Base-by-base conservation (phyloP, 1,284 basidiomycete species). In the Erythrobasidium hasegawianum region DNA sequence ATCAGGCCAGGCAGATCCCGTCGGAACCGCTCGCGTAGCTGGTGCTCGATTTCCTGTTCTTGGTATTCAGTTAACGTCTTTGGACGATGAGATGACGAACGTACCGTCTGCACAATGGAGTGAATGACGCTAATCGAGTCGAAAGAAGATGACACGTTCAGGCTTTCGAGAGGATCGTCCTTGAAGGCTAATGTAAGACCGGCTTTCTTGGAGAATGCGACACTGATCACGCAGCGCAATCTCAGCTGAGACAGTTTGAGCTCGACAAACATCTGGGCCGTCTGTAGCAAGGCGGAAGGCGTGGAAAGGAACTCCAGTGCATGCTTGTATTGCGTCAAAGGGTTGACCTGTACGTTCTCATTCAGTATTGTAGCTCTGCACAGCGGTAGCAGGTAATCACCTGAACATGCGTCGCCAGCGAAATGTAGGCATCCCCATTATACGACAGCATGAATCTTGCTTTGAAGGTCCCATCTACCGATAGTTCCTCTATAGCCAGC, bases 181-280 rank as follows among this genome's bases (percentile, higher is more conserved):
- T 98, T 98, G 86, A 99, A 99, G 24, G 98, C 96, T 52, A 98
- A 85, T 0, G 96, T 98, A 77, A 98, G 97, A 56, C 96, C 96
- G 75, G 97, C 97, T 76, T 89, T 88, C 71, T 90, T 90, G 26
- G 93, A 97, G 61, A 98, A 90, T 73, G 98, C 94, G 54, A 98
- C 86, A 69, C 98, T 95, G 72, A 99, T 90, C 75, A 97, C 97
- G 38, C 95, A 96, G 72, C 87, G 88, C 39, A 99, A 86, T 70
- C 87, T 87, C 77, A 99, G 90, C 73, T 90, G 85, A 3, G 92
- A 97, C 7, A 99, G 86, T n/a, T 92, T 88, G 55, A 99, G 86
- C 50, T 96, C 96, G 1, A 99, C 96, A 56, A 95, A 87, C 41
- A 97, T 85, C 1, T 93, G 90, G 60, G 95, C 87, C 71, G 89